Percentiles rank a stretch among this genome's conserved stretches.
Conservation (phyloP, 495 filamentous ascomycete species). For the Oleoguttula mirabilis region DNA sequence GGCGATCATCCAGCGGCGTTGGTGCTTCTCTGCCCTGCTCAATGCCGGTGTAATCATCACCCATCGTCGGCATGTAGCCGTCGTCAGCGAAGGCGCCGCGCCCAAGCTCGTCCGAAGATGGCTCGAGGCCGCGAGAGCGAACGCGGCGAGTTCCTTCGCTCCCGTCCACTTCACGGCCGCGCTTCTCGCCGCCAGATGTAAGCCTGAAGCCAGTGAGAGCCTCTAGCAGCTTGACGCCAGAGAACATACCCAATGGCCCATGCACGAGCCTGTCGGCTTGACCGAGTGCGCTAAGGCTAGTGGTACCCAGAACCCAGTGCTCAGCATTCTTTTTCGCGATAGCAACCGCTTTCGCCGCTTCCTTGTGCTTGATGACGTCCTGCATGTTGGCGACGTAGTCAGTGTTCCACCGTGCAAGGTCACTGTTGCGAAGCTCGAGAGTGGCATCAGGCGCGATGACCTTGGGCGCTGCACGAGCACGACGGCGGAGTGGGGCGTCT, state of each 20-base stretch:
- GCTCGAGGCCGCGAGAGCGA: conserved; percentile 26
- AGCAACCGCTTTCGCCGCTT: conserved; percentile 7
- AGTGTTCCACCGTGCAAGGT: conserved; percentile 27
- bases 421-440: conserved; percentile 28
- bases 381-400: conserved; percentile 30
- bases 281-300: neutral
- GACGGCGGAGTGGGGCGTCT: conserved; percentile 14
- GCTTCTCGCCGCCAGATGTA: conserved; percentile 30
- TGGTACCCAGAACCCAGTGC: conserved; percentile 24
- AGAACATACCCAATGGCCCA: conserved; percentile 32
- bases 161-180: conserved; percentile 27
- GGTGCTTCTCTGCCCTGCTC: conserved; percentile 52
- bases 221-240: conserved; percentile 41
- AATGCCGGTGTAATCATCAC: conserved; percentile 33
- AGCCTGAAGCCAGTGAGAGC: conserved; percentile 31
- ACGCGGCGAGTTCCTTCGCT: conserved; percentile 38
- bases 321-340: conserved; percentile 32
- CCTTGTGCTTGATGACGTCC: conserved; percentile 18
- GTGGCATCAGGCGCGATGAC: conserved; percentile 21
- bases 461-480: conserved; percentile 11
- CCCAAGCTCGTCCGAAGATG: conserved; percentile 31
- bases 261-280: conserved; percentile 1
- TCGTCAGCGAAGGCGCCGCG: conserved; percentile 32
- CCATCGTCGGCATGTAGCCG: conserved; percentile 25
- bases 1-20: conserved; percentile 43